A percentile compares a stretch with the other conserved stretches of the same genome.
phyloP scores from a whole-genome alignment of 805 yeast genomes.

The Suhomyces kilbournensis region DNA sequence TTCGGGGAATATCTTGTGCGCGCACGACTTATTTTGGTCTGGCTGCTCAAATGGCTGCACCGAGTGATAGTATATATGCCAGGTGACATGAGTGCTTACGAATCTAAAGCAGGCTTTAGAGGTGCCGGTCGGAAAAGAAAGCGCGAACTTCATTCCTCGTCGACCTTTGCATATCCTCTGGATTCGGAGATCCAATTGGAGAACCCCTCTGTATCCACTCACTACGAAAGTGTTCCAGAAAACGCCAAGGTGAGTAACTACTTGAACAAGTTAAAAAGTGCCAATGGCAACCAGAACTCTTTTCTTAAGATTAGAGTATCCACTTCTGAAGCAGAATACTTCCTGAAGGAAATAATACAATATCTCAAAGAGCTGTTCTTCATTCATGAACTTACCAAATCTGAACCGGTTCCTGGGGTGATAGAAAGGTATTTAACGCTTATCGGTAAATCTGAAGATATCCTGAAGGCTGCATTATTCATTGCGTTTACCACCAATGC shows the following conservation, averaged over 20 bases:
- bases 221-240: slow-evolving; percentile 18
- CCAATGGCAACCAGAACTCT: slow-evolving; percentile 3
- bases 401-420: slow-evolving; percentile 20
- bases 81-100: background rate
- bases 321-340: slow-evolving; percentile 25
- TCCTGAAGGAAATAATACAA: slow-evolving; percentile 14
- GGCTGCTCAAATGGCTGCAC: background rate
- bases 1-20: background rate
- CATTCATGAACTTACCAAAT: slow-evolving; percentile 19
- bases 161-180: background rate
- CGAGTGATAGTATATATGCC: background rate
- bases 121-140: slow-evolving; percentile 2
- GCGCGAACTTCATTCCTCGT: background rate
- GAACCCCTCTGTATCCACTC: background rate
- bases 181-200: slow-evolving; percentile 5
- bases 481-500: slow-evolving; percentile 24
- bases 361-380: slow-evolving; percentile 19
- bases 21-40: background rate
- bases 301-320: slow-evolving; percentile 17
- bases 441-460: slow-evolving; percentile 21
- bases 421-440: slow-evolving; percentile 31
- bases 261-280: slow-evolving; percentile 15
- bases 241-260: slow-evolving; percentile 23
- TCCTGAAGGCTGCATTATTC: slow-evolving; percentile 25
- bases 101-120: slow-evolving; percentile 3